Evolutionary conservation across 768 basidiomycete genomes (phyloP).

Genomic region (Xerocomus potaroensis): DNA sequence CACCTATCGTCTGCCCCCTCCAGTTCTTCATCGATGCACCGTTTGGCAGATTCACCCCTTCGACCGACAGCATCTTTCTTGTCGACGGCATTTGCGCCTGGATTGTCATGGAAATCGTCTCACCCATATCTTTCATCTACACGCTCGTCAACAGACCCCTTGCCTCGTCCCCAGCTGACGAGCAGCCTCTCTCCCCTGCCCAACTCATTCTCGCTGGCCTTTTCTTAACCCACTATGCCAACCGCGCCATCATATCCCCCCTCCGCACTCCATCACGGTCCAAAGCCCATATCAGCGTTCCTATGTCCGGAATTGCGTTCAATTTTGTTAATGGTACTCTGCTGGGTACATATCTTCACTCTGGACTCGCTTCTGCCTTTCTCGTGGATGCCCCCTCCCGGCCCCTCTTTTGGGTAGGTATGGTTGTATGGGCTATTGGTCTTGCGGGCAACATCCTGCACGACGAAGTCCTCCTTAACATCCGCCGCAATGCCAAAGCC

Average conservation of each 20-base stretch:
- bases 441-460: slow-evolving; percentile 79
- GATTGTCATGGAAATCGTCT: slow-evolving; percentile 74
- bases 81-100: slow-evolving; percentile 63
- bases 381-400: slow-evolving; percentile 32
- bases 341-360: slow-evolving; percentile 67
- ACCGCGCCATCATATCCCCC: slow-evolving; percentile 78
- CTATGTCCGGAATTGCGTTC: slow-evolving; percentile 53
- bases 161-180: slow-evolving; percentile 30
- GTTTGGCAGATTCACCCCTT: slow-evolving; percentile 71
- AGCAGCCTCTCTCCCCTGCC: slow-evolving; percentile 33
- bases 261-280: slow-evolving; percentile 77
- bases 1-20: slow-evolving; percentile 34
- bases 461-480: slow-evolving; percentile 84
- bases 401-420: slow-evolving; percentile 56
- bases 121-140: slow-evolving; percentile 53
- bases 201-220: slow-evolving; percentile 50
- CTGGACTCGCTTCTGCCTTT: slow-evolving; percentile 45
- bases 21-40: slow-evolving; percentile 64
- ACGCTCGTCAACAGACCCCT: slow-evolving; percentile 48
- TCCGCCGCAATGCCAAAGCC: slow-evolving; percentile 60
- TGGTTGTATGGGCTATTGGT: slow-evolving; percentile 66
- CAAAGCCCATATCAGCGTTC: slow-evolving; percentile 65
- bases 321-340: slow-evolving; percentile 71
- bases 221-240: slow-evolving; percentile 75
- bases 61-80: slow-evolving; percentile 41